Evolutionary conservation across 495 filamentous ascomycete species (phyloP), one percentile per base, ranked within the genome.

Genomic region (Penicillium chermesinum): DNA sequence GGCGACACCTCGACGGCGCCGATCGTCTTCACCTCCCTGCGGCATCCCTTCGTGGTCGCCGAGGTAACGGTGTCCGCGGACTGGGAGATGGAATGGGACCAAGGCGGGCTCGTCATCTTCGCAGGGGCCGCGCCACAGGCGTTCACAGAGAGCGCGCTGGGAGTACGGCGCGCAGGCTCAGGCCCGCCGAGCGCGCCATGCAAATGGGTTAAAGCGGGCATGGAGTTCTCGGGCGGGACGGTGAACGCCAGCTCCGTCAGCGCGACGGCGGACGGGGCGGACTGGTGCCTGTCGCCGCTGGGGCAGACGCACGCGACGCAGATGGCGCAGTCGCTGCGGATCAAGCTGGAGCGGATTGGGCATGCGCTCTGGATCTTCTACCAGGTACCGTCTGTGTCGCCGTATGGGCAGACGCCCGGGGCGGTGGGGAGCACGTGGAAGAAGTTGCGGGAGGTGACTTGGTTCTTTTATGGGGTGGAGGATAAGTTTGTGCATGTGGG

Each of bases 91-190:
- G 77, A 80, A 70, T 80, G 75, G 74, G 77, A 81, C 48, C 78
- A 91, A 64, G 71, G 69, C 33, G 87, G 85, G 10, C 83, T 94
- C 56, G 86, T 87, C 49, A 82, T 88, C 47, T 89, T 89, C 48
- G 81, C 85, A 37, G 87, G 87, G 45, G 83, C 82, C 13, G 74
- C 86, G 18, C 76, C 89, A 0, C 63, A 68, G 48, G 62, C 72
- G 1, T 53, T 62, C 27, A 60, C 63, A 1, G 62, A 62, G 7
- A 34, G 49, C 2, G 20, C 44, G 12, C 38, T 40, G 8, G 48
- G 53, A 40, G 34, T 7, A 20, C 48, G 55, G 21, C 54, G 47
- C 13, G 41, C 41, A 9, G 41, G 46, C 4, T 25, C 30, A 27
- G 2, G 27, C 10, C 22, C 15, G 17, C 40, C 38, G 13, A 44